Conservation (phyloP, 2,329 filamentous ascomycete genomes). For the Balansia obtecta region DNA sequence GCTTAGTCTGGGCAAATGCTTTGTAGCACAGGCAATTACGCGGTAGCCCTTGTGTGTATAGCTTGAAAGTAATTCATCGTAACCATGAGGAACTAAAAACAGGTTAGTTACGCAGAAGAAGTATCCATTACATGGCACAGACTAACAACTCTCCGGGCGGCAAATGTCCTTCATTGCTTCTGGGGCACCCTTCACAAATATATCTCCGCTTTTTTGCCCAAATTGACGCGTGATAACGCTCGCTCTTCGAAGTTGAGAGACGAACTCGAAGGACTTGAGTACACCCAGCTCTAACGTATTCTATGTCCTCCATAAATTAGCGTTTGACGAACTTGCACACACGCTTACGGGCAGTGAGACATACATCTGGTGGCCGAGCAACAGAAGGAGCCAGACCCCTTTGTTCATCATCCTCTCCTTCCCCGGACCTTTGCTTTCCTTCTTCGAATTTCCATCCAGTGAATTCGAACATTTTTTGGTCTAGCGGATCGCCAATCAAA, state of each 20-base stretch:
- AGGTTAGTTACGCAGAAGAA: conserved; percentile 7
- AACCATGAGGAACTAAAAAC: conserved; percentile 61
- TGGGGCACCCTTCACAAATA: conserved; percentile 93
- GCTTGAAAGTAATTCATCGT: conserved; percentile 74
- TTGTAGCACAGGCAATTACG: conserved; percentile 90
- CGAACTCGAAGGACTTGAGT: conserved; percentile 84
- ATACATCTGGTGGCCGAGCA: conserved; percentile 59
- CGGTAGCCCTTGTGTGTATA: conserved; percentile 95
- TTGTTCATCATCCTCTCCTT: conserved; percentile 61
- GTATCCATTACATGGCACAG: not conserved
- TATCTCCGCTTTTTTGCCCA: conserved; percentile 67
- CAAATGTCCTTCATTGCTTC: conserved; percentile 96
- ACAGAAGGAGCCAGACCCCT: conserved; percentile 74
- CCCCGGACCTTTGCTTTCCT: conserved; percentile 55
- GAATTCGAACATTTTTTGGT: conserved; percentile 98
- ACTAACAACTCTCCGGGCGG: conserved; percentile 62
- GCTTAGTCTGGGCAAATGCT: conserved; percentile 73
- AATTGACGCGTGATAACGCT: conserved; percentile 89
- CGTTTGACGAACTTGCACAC: not conserved
- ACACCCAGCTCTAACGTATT: conserved; percentile 74
- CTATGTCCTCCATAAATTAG: conserved; percentile 14
- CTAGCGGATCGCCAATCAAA: conserved; percentile 83
- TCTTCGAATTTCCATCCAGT: conserved; percentile 90
- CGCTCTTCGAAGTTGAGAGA: conserved; percentile 80
- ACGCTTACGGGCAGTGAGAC: not conserved